Percentiles rank a stretch among this genome's conserved stretches.
Conservation (phyloP, 768 basidiomycete genomes). For the Pleurotus tuoliensis region DNA sequence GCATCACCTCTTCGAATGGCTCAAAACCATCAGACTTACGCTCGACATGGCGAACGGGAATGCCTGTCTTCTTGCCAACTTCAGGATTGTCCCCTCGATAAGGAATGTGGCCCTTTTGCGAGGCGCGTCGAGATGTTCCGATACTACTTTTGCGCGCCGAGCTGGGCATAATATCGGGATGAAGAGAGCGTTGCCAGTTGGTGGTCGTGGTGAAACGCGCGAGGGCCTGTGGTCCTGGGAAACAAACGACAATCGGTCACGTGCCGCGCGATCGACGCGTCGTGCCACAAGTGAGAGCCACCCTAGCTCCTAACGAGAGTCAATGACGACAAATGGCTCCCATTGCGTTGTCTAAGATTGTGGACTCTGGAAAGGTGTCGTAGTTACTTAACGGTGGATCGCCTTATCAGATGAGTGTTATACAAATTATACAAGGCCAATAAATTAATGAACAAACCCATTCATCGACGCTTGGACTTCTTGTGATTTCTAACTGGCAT, state of each 20-base stretch:
- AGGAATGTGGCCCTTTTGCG: conserved; percentile 66
- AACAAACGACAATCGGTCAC: conserved; percentile 4
- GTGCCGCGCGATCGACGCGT: conserved; percentile 14
- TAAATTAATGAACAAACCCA: no score
- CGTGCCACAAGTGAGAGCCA: conserved; percentile 11
- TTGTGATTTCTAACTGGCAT: conserved; percentile 65
- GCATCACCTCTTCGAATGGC: conserved; percentile 71
- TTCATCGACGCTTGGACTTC: conserved; percentile 32
- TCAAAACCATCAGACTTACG: conserved; percentile 81
- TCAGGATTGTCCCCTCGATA: conserved; percentile 75
- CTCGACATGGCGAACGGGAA: conserved; percentile 63
- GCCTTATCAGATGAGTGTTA: no score
- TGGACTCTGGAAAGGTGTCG: no score
- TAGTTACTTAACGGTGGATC: no score
- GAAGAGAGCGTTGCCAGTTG: neutral
- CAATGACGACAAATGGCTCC: no score
- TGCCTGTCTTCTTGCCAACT: conserved; percentile 79
- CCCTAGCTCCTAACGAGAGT: no score
- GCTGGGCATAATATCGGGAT: conserved; percentile 31
- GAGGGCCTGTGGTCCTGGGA: neutral
- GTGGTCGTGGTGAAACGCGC: neutral
- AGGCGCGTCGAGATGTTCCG: conserved; percentile 43
- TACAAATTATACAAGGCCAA: no score
- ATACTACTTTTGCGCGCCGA: conserved; percentile 45
- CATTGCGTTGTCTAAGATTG: no score